Evolutionary conservation across 257 asterid genomes (phyloP), one percentile per base, ranked within the genome.

Genomic region (Solanum sitiens): DNA sequence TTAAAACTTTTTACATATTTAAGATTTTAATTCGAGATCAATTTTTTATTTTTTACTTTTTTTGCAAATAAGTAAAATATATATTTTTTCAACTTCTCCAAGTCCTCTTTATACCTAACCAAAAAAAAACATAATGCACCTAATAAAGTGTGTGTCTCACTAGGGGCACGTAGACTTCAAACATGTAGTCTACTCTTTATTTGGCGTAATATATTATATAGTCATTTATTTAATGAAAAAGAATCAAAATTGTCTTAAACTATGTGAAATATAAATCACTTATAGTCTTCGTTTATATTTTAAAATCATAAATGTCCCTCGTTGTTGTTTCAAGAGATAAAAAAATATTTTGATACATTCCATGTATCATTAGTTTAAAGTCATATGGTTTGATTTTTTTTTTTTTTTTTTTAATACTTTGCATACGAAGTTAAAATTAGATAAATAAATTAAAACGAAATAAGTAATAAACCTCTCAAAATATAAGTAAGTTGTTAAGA

Each of bases 271-370:
- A 56, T 56, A 56, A 2, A 20, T 6, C 2, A 53, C n/a, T 6
- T 53, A 53, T 18, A 6, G 10, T 1, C 9, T 53, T 53, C 1
- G 0, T 53, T 53, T 18, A 53, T 53, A 53, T 53, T 53, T 16
- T 16, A 3, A 1, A 23, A 53, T 18, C 0, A 53, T 20, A 56
- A 56, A 56, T 56, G 0, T 20, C 1, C 0, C 3, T 56, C 25
- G 25, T 20, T 37, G 4, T 42, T 20, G 3, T 56, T 56, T 20
- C 25, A 20, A 56, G 21, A 7, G 25, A 56, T 37, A 5, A 37
- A 37, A 53, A 0, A 18, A 53, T 16, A 53, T 53, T 16, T 53
- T 53, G n/a, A 53, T 53, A 18, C n/a, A 53, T 18, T 18, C n/a
- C 10, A 18, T 53, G 11, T 53, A 53, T 2, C n/a, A 18, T 53